Evolutionary conservation across 2,329 filamentous ascomycete species (phyloP).

Genomic region (Pseudogymnoascus sp.): DNA sequence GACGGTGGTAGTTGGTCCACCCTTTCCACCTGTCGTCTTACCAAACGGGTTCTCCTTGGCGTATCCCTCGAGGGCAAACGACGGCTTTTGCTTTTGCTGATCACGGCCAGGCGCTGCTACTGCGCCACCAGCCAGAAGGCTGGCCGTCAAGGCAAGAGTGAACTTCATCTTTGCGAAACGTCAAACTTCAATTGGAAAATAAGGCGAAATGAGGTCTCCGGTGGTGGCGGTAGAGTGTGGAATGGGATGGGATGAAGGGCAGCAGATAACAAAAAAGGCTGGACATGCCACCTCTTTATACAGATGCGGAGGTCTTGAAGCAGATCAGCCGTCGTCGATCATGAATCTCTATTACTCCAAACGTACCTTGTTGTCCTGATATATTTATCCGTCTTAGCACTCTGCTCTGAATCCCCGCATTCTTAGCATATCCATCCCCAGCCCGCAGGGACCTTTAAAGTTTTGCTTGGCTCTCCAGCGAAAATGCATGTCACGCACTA

Average conservation of each 20-base stretch:
- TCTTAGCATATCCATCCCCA: neutral
- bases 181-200: neutral
- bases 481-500: neutral
- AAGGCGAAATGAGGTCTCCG: neutral
- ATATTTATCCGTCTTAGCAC: constrained; percentile 1
- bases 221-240: neutral
- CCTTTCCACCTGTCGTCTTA: constrained; percentile 38
- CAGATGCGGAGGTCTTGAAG: neutral
- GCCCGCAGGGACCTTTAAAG: neutral
- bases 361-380: neutral
- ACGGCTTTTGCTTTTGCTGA: neutral
- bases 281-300: neutral
- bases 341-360: neutral
- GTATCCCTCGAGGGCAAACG: neutral
- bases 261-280: neutral
- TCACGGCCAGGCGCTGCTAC: neutral
- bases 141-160: neutral
- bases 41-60: constrained; percentile 13
- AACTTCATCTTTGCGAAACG: neutral
- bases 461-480: neutral
- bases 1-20: constrained; percentile 36
- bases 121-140: neutral
- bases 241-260: neutral
- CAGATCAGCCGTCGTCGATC: neutral
- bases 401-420: neutral